Evolutionary conservation across 2,329 filamentous ascomycete genomes (phyloP).

Genomic region (Trichothecium sympodiale): DNA sequence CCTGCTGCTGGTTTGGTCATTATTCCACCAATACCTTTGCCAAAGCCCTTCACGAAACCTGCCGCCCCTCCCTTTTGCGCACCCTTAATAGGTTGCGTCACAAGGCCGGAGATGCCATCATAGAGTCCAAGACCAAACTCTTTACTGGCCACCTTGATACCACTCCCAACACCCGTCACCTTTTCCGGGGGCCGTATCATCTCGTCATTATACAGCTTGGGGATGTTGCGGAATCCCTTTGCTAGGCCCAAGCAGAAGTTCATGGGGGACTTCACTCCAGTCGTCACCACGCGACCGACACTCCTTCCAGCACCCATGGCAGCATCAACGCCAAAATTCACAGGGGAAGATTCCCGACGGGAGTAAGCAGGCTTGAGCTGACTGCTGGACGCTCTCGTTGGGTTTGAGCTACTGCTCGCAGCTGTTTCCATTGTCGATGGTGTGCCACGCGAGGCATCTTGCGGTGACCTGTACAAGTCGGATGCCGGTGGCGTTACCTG

Average conservation of each 20-base stretch:
- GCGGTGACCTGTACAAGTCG: too few relatives aligned
- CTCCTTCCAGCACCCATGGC: constrained; percentile 56
- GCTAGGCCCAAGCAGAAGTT: constrained; percentile 75
- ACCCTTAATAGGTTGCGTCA: constrained; percentile 64
- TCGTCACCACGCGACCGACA: constrained; percentile 59
- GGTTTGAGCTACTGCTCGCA: not conserved
- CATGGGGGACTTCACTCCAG: constrained; percentile 71
- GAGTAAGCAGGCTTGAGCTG: constrained; percentile 7
- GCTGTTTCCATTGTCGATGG: too few relatives aligned
- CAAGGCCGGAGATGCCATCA: constrained; percentile 70
- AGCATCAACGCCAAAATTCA: constrained; percentile 35
- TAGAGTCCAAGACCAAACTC: constrained; percentile 69
- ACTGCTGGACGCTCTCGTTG: not conserved
- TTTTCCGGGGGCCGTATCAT: constrained; percentile 69
- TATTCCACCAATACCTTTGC: constrained; percentile 72
- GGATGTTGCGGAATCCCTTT: constrained; percentile 80
- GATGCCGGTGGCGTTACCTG: too few relatives aligned
- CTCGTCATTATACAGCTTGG: constrained; percentile 74
- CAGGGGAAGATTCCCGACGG: constrained; percentile 10
- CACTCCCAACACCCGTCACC: constrained; percentile 66
- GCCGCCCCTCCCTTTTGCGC: constrained; percentile 32
- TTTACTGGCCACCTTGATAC: constrained; percentile 66
- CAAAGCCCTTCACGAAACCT: constrained; percentile 69
- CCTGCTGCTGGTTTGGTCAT: constrained; percentile 74
- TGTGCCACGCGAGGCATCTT: too few relatives aligned